Conservation (phyloP, 148 eudicot genomes). For the Silene latifolia region DNA sequence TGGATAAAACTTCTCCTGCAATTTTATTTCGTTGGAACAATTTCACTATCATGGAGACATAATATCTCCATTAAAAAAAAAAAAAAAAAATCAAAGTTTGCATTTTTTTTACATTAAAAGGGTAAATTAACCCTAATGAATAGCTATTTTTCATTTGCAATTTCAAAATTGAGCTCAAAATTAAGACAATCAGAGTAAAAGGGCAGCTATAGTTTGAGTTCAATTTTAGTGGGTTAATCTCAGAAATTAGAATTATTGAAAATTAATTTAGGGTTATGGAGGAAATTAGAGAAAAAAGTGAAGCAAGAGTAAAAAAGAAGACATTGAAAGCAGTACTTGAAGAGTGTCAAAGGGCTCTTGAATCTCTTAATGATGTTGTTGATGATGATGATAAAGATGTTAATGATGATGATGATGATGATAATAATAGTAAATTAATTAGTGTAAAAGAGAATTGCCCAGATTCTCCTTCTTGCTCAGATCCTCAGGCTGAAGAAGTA, state of each 20-base stretch:
- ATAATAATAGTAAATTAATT: slow-evolving; percentile 19
- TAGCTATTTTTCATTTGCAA: neutral
- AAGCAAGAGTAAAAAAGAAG: slow-evolving; percentile 56
- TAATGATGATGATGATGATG: slow-evolving; percentile 8
- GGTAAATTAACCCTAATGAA: neutral
- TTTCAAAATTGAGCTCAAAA: neutral
- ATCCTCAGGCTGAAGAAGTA: slow-evolving; percentile 49
- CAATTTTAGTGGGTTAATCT: neutral
- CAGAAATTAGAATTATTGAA: slow-evolving; percentile 1
- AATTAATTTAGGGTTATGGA: neutral
- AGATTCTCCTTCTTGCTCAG: slow-evolving; percentile 28
- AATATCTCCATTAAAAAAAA: neutral
- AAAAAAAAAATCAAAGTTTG: neutral
- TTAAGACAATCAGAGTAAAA: neutral
- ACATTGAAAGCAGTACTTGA: slow-evolving; percentile 63
- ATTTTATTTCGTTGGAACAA: neutral
- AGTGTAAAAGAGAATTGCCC: slow-evolving; percentile 19
- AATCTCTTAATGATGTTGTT: slow-evolving; percentile 36
- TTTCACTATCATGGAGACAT: neutral
- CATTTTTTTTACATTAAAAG: slow-evolving; percentile 5
- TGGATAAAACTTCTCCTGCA: neutral
- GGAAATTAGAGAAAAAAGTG: slow-evolving; percentile 36
- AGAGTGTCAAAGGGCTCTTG: slow-evolving; percentile 72
- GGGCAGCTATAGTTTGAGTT: neutral
- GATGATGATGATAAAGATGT: slow-evolving; percentile 26